Evolutionary conservation across 371 early-diverging fungal genomes (phyloP).

Genomic region (Umbelopsis sp.): DNA sequence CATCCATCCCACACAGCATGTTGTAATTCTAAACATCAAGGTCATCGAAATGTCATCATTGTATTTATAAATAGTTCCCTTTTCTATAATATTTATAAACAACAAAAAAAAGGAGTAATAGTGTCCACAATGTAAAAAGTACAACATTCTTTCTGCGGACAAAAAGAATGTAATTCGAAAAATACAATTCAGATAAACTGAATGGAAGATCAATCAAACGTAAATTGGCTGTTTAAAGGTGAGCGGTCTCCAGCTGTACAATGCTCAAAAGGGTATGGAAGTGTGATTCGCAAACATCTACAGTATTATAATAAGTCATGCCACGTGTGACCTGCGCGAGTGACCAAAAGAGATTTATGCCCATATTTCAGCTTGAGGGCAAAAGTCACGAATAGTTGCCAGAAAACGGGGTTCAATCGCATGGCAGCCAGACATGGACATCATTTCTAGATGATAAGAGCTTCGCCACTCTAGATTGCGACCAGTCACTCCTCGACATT

Average conservation of each 20-base stretch:
- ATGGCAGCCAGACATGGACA: not conserved
- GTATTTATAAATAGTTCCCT: not conserved
- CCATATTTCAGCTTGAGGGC: slow-evolving; percentile 9
- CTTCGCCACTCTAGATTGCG: not conserved
- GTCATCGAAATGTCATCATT: not conserved
- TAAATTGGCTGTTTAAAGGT: too few relatives aligned
- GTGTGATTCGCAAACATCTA: not conserved
- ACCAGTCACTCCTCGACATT: slow-evolving; percentile 1
- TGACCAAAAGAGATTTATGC: slow-evolving; percentile 1
- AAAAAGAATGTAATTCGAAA: too few relatives aligned
- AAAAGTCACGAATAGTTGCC: not conserved
- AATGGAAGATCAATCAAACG: too few relatives aligned
- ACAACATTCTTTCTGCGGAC: too few relatives aligned
- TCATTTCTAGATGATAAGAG: slow-evolving; percentile 7
- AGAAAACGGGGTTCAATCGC: slow-evolving; percentile 1
- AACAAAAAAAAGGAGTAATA: not conserved
- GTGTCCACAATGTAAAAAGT: too few relatives aligned
- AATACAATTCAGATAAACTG: too few relatives aligned
- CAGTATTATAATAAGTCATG: not conserved
- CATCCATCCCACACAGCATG: not conserved
- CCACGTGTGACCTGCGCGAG: slow-evolving; percentile 13
- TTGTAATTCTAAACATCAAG: not conserved
- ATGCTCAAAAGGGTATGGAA: not conserved
- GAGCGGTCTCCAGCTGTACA: not conserved
- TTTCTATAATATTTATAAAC: not conserved